These are phyloP conservation scores for Fusarium redolens DNA, from an alignment of 2,329 filamentous ascomycete genomes.

Conservation along the genomic window DNA sequence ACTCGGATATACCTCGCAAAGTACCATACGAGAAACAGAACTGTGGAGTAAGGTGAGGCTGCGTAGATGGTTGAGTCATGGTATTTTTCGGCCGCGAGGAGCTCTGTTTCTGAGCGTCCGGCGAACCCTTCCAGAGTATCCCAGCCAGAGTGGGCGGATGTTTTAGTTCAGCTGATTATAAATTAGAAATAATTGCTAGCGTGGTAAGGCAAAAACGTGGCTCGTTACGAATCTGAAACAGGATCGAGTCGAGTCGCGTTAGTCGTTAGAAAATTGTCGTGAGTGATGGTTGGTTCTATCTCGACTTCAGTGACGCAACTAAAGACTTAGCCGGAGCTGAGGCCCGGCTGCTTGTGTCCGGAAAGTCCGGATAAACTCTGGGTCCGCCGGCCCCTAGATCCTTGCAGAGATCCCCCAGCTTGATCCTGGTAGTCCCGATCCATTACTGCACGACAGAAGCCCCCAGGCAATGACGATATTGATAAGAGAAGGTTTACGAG, in stretches of 20 bases:
- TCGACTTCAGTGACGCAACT: conserved; percentile 40
- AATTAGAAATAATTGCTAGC: conserved; percentile 5
- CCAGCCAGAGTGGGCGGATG: conserved; percentile 57
- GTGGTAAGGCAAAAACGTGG: conserved; percentile 14
- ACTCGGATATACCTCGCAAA: conserved; percentile 69
- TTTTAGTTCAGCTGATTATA: not conserved
- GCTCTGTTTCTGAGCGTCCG: conserved; percentile 50
- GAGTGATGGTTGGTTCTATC: not conserved
- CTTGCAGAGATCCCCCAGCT: conserved; percentile 37
- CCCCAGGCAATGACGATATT: conserved; percentile 2
- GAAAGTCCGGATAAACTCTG: conserved; percentile 32
- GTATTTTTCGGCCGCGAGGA: conserved; percentile 49
- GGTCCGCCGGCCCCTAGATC: conserved; percentile 32
- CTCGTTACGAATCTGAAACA: conserved; percentile 21
- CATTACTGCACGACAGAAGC: conserved; percentile 26
- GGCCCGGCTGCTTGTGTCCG: conserved; percentile 7
- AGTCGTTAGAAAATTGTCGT: conserved; percentile 1
- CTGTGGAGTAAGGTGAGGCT: conserved; percentile 73
- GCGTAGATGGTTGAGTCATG: conserved; percentile 58
- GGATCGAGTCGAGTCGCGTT: conserved; percentile 7
- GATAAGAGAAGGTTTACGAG: not conserved
- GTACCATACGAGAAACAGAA: conserved; percentile 81
- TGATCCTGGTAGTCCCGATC: conserved; percentile 36
- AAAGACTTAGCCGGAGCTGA: conserved; percentile 14
- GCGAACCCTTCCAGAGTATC: conserved; percentile 60